phyloP scores from a whole-genome alignment of 192 early-diverging fungal genomes.

The Diversispora eburnea region DNA sequence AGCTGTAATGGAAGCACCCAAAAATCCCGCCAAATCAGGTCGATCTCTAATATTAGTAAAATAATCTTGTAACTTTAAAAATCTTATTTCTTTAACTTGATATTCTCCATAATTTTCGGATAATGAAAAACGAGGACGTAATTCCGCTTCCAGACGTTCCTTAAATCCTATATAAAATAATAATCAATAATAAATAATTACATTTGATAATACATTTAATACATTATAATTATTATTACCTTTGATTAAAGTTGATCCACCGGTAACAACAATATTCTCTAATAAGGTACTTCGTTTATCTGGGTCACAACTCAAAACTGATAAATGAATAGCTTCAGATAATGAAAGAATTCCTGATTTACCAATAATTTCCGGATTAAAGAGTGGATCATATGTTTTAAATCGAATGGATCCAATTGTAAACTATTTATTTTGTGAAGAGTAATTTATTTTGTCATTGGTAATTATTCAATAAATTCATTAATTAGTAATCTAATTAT shows the following conservation, averaged over 20 bases:
- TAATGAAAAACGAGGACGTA: constrained; percentile 58
- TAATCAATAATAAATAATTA: background rate
- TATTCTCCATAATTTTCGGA: constrained; percentile 84
- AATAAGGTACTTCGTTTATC: constrained; percentile 78
- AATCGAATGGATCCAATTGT: too few relatives aligned
- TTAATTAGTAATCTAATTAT: background rate
- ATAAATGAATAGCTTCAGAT: constrained; percentile 53
- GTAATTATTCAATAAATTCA: background rate
- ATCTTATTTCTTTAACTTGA: constrained; percentile 81
- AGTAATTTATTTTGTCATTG: too few relatives aligned
- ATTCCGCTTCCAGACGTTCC: constrained; percentile 64
- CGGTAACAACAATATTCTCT: constrained; percentile 83
- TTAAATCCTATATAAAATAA: constrained; percentile 51
- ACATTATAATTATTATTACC: constrained; percentile 17
- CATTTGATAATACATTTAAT: background rate
- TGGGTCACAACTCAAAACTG: constrained; percentile 61
- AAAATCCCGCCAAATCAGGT: constrained; percentile 64
- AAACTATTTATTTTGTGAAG: too few relatives aligned
- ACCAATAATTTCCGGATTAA: constrained; percentile 50
- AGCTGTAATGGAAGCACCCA: constrained; percentile 84
- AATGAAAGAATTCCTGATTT: constrained; percentile 39
- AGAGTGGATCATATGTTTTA: too few relatives aligned
- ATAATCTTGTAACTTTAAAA: constrained; percentile 81
- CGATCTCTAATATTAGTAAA: constrained; percentile 73
- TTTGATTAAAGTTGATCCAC: constrained; percentile 63